These are phyloP conservation scores for Salix arbutifolia DNA, from an alignment of 345 rosid genomes.

Conservation along the genomic window DNA sequence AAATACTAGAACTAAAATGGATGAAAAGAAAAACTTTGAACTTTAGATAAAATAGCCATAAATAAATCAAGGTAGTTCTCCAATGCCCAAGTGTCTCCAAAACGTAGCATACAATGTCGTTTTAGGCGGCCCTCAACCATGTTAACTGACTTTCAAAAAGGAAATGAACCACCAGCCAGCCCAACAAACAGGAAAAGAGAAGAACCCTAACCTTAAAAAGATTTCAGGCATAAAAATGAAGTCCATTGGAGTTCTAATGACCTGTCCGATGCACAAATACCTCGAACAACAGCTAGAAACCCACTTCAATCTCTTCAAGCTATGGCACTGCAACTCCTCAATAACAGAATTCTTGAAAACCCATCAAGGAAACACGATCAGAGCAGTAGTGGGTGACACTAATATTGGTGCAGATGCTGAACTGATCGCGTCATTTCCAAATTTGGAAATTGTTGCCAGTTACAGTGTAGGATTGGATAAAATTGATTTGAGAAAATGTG, in stretches of 20 bases:
- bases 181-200: no score
- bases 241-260: conserved; percentile 46
- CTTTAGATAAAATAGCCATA: no score
- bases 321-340: conserved; percentile 32
- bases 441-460: conserved; percentile 53
- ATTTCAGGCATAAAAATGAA: conserved; percentile 26
- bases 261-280: conserved; percentile 44
- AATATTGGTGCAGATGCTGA: conserved; percentile 45
- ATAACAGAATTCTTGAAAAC: conserved; percentile 21
- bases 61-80: no score
- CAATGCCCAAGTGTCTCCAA: no score
- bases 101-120: no score
- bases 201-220: neutral
- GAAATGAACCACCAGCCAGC: no score
- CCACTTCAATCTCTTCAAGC: conserved; percentile 42
- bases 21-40: no score
- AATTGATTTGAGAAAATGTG: conserved; percentile 49
- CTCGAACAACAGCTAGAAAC: conserved; percentile 45
- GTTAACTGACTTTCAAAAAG: no score
- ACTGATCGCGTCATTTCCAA: conserved; percentile 49
- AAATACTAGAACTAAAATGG: no score
- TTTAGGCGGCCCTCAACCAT: no score
- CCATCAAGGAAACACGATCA: conserved; percentile 26
- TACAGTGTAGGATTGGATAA: conserved; percentile 61
- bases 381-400: conserved; percentile 45